These are phyloP conservation scores for Pharnaceum exiguum DNA, from an alignment of 148 eudicot species.

Conservation along the genomic window DNA sequence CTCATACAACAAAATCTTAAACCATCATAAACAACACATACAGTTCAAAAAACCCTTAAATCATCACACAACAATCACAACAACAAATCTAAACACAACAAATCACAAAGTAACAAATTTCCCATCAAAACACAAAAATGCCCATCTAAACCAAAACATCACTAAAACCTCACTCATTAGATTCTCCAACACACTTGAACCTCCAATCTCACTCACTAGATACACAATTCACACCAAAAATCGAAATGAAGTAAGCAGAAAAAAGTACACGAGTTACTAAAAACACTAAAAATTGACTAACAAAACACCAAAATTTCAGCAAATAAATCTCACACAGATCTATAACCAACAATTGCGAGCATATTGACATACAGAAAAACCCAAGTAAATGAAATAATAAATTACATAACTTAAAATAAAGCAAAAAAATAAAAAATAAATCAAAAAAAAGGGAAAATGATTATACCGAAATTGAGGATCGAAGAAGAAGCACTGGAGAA, in stretches of 20 bases:
- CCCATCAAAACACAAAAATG: background rate
- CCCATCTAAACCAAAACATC: background rate
- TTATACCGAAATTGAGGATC: slow-evolving; percentile 17
- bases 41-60: too few species aligned
- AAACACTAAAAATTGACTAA: background rate
- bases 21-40: too few species aligned
- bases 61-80: too few species aligned
- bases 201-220: background rate
- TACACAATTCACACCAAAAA: background rate
- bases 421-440: background rate
- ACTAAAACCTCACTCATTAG: background rate
- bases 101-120: too few species aligned
- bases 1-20: too few species aligned
- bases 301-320: background rate
- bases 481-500: background rate
- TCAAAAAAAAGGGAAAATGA: background rate
- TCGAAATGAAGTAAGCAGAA: background rate
- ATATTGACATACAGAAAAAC: too few species aligned
- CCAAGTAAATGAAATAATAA: slow-evolving; percentile 1
- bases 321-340: slow-evolving; percentile 14
- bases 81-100: too few species aligned
- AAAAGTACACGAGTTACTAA: background rate
- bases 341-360: background rate
- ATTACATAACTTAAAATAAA: too few species aligned
- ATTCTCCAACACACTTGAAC: background rate